Base-by-base conservation (phyloP, 345 rosid genomes). In the Citrus hindsii region DNA sequence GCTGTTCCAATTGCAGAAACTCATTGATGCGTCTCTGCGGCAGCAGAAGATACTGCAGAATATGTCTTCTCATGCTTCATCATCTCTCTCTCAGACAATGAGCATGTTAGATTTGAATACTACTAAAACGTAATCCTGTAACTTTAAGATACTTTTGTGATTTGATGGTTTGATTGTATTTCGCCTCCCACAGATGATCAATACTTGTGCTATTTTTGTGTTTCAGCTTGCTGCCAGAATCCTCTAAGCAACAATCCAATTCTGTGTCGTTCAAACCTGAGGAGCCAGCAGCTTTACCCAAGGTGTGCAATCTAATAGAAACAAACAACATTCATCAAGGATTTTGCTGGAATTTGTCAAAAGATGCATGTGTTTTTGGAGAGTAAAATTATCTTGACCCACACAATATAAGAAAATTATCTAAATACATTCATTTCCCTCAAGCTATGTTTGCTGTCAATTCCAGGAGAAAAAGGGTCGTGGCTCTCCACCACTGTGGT, bases 381-480 rank as follows among this genome's bases (percentile, higher is more conserved):
- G 6, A 25, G 2, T 27, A 4, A 59, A n/a, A 9, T 38, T 59
- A 16, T 37, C 56, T 60, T 21, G 51, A 62, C 28, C 28, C 25
- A 1, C 6, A 14, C 13, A 32, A 33, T 64, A n/a, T 64, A 27
- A 19, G 58, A 46, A 24, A 53, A 64, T 27, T 71, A 13, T 63
- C 24, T 32, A 19, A 76, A 37, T 62, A n/a, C 13, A 68, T 38
- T 40, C 33, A 55, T 32, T 71, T 56, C 16, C 12, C 22, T 27
- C 32, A 40, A 14, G 10, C 59, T 61, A 19, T 19, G n/a, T 53
- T 55, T 35, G 4, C 46, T 77, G 72, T 77, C 63, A 42, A 55
- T 79, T 83, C 21, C 85, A 95, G 98, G 98, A 91, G 90, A 93
- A 91, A 86, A 95, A 91, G 74, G 88, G 93, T 63, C 95, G 94